Conservation (phyloP, 1,284 basidiomycete genomes). For the Austroboletus rostrupii region DNA sequence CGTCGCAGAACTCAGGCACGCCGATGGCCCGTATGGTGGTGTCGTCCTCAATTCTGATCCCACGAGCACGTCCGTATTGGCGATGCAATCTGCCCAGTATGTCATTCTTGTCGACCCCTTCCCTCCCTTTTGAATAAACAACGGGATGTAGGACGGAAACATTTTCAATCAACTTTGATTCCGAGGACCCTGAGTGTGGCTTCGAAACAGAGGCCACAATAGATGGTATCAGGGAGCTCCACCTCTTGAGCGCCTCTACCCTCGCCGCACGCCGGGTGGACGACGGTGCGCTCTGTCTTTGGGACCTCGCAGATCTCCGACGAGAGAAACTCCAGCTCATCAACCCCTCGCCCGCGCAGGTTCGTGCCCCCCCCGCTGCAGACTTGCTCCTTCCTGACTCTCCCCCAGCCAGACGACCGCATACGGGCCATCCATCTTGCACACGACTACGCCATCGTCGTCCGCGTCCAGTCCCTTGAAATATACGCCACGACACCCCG, state of each 20-base stretch:
- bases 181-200: slow-evolving; percentile 31
- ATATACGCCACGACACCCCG: slow-evolving; percentile 33
- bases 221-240: slow-evolving; percentile 31
- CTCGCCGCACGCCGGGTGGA: slow-evolving; percentile 35
- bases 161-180: slow-evolving; percentile 20
- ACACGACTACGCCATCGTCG: slow-evolving; percentile 38
- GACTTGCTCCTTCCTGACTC: background rate
- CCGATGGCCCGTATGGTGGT: slow-evolving; percentile 34
- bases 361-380: slow-evolving; percentile 4
- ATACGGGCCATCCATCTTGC: slow-evolving; percentile 39
- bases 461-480: slow-evolving; percentile 40
- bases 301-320: slow-evolving; percentile 23
- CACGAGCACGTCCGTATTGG: slow-evolving; percentile 31
- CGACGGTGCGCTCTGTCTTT: slow-evolving; percentile 24
- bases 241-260: slow-evolving; percentile 34
- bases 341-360: slow-evolving; percentile 26
- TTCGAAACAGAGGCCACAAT: slow-evolving; percentile 35
- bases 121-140: background rate
- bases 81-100: slow-evolving; percentile 40
- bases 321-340: slow-evolving; percentile 21
- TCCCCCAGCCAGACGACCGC: slow-evolving; percentile 24
- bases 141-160: slow-evolving; percentile 17
- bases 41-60: slow-evolving; percentile 39
- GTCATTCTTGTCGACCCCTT: background rate
- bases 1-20: slow-evolving; percentile 33